These are phyloP conservation scores for Rheum nobile DNA, from an alignment of 148 eudicot species.

Conservation along the genomic window DNA sequence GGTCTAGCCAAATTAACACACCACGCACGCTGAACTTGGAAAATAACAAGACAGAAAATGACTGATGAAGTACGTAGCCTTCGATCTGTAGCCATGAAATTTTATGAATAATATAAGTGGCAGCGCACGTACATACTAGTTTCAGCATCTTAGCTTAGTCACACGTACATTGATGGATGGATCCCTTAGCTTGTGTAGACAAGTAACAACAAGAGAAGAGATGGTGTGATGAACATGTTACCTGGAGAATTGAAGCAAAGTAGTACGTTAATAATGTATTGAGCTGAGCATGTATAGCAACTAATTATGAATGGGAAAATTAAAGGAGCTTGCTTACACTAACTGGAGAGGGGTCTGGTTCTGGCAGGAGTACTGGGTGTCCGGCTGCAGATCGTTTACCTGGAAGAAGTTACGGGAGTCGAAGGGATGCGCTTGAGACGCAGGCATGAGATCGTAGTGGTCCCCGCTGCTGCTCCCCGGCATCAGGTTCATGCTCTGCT, in stretches of 20 bases:
- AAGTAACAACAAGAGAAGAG: no score
- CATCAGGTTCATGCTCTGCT: conserved; percentile 79
- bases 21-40: background rate
- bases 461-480: conserved; percentile 40
- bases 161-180: no score
- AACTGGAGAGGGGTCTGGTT: conserved; percentile 69
- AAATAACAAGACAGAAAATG: background rate
- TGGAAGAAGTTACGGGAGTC: conserved; percentile 77
- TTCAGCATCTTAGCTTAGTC: background rate
- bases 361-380: conserved; percentile 47
- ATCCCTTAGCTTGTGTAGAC: no score
- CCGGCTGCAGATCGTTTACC: conserved; percentile 60
- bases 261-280: no score
- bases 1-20: conserved; percentile 3
- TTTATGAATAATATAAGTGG: background rate
- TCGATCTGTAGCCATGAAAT: background rate
- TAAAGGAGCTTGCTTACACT: no score
- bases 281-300: no score
- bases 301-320: no score
- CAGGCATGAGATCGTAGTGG: conserved; percentile 44
- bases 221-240: no score
- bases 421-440: conserved; percentile 30
- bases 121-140: background rate
- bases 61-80: background rate
- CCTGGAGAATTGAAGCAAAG: no score